These are phyloP conservation scores for Penicillium riverlandense DNA, from an alignment of 495 filamentous ascomycete genomes.

Conservation along the genomic window DNA sequence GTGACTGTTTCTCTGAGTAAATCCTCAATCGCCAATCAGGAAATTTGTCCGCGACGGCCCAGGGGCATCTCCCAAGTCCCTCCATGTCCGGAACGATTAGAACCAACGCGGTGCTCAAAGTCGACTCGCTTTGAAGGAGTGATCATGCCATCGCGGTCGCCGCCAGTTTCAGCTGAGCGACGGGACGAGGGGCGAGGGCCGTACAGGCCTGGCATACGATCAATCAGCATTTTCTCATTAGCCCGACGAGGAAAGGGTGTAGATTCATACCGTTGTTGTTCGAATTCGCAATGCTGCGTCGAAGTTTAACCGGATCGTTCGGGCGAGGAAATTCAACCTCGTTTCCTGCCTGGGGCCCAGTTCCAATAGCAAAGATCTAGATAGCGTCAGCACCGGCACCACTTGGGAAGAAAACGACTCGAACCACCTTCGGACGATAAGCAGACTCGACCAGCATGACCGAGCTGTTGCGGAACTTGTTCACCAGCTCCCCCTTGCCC, in stretches of 20 bases:
- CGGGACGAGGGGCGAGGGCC: no score
- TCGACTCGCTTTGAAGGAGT: no score
- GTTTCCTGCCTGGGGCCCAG: neutral
- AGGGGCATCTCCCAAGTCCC: no score
- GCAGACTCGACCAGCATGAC: conserved; percentile 81
- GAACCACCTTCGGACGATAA: conserved; percentile 73
- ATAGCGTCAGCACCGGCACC: neutral
- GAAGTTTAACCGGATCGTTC: neutral
- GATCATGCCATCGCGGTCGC: no score
- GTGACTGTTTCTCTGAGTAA: no score
- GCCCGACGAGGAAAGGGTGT: neutral
- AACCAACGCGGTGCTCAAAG: no score
- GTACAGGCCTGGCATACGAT: neutral
- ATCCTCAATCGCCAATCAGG: no score
- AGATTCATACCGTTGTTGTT: neutral
- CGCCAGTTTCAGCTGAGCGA: no score
- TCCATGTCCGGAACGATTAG: no score
- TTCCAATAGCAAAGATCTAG: neutral
- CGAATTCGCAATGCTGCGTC: neutral
- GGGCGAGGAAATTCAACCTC: neutral
- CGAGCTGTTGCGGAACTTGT: conserved; percentile 93
- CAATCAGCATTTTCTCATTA: neutral
- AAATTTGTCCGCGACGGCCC: no score
- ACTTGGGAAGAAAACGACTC: neutral
- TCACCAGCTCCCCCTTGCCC: conserved; percentile 79